Evolutionary conservation across 2,329 filamentous ascomycete species (phyloP).

Genomic region (Fusarium domesticum): DNA sequence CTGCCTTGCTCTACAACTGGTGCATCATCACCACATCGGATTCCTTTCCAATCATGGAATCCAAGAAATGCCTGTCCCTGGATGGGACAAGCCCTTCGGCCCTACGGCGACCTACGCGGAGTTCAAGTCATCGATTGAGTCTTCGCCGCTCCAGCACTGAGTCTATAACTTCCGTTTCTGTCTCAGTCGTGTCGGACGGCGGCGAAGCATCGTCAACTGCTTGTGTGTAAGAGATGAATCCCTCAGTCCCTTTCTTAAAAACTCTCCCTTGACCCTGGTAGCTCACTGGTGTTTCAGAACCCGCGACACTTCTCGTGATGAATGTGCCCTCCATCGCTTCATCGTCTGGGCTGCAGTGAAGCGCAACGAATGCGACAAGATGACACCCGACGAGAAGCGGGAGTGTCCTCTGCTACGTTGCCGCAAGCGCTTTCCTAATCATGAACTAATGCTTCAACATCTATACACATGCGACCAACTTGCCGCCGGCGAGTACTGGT

Average conservation of each 20-base stretch:
- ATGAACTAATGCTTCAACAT: constrained; percentile 54
- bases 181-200: constrained; percentile 26
- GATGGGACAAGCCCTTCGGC: constrained; percentile 32
- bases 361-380: constrained; percentile 48
- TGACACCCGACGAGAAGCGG: constrained; percentile 47
- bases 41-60: constrained; percentile 27
- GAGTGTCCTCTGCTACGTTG: constrained; percentile 53
- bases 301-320: constrained; percentile 44
- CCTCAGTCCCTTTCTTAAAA: constrained; percentile 4
- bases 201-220: constrained; percentile 23
- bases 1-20: background rate
- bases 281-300: constrained; percentile 35
- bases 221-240: constrained; percentile 35
- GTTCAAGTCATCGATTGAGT: constrained; percentile 33
- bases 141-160: constrained; percentile 32
- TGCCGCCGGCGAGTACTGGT: constrained; percentile 52
- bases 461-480: constrained; percentile 49
- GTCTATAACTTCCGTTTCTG: constrained; percentile 28
- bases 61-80: constrained; percentile 30
- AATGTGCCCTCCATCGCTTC: constrained; percentile 53
- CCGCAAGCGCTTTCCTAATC: constrained; percentile 47
- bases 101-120: constrained; percentile 33
- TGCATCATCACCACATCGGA: background rate
- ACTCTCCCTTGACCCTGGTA: constrained; percentile 3
- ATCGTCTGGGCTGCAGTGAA: constrained; percentile 56